Evolutionary conservation across 2,329 filamentous ascomycete species (phyloP).

Genomic region (Fusarium sp.): DNA sequence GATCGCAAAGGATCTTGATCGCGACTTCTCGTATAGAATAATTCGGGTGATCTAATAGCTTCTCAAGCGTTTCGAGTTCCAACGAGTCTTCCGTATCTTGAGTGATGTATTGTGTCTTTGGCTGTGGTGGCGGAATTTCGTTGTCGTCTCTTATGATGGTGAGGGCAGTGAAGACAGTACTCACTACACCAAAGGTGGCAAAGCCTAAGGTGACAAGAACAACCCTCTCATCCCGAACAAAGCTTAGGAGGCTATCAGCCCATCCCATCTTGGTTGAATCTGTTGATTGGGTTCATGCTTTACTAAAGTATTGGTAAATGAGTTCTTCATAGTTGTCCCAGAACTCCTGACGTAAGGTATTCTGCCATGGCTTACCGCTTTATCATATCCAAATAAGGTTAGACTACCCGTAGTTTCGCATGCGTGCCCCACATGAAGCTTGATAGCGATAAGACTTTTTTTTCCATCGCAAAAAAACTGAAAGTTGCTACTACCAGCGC

Average conservation of each 20-base stretch:
- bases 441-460: conserved; percentile 46
- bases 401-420: background rate
- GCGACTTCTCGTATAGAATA: conserved; percentile 77
- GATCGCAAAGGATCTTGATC: conserved; percentile 65
- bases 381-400: background rate
- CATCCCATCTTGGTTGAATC: conserved; percentile 52
- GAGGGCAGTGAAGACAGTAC: conserved; percentile 67
- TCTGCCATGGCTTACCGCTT: conserved; percentile 29
- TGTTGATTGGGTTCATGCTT: conserved; percentile 30
- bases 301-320: background rate
- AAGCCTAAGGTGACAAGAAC: conserved; percentile 65
- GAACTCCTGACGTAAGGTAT: conserved; percentile 29
- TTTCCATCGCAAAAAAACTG: conserved; percentile 39
- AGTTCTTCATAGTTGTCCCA: background rate
- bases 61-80: conserved; percentile 71
- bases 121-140: conserved; percentile 70
- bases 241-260: conserved; percentile 41
- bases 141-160: conserved; percentile 70
- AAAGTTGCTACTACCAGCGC: background rate
- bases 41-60: conserved; percentile 75
- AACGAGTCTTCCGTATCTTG: conserved; percentile 80
- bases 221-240: conserved; percentile 61
- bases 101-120: conserved; percentile 77
- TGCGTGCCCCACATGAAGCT: conserved; percentile 12
- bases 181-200: conserved; percentile 67